Evolutionary conservation across 805 yeast species (phyloP).

Genomic region (Lipomyces japonicus): DNA sequence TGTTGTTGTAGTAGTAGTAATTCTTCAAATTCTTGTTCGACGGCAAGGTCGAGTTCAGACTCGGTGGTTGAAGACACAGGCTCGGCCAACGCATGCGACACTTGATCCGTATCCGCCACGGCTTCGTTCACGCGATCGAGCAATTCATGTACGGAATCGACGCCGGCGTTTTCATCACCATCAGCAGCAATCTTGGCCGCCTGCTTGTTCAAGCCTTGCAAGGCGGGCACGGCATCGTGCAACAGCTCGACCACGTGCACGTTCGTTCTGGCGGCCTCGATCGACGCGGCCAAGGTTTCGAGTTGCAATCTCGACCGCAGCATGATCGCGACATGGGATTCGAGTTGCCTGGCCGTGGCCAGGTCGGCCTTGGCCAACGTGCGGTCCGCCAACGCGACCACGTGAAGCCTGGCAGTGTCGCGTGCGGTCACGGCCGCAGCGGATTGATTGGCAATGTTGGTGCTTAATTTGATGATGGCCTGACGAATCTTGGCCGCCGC

Average conservation of each 20-base stretch:
- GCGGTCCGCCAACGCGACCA: constrained; percentile 3
- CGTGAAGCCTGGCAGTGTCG: constrained; percentile 1
- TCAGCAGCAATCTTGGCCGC: too few relatives aligned
- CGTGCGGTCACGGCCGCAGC: constrained; percentile 3
- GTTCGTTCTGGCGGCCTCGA: constrained; percentile 19
- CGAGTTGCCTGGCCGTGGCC: constrained; percentile 10
- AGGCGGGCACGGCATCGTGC: constrained; percentile 45
- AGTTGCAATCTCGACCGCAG: constrained; percentile 10
- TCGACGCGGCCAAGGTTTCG: constrained; percentile 10
- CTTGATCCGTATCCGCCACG: constrained; percentile 39
- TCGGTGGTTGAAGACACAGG: background rate
- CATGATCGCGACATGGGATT: constrained; percentile 1
- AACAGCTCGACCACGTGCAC: constrained; percentile 31
- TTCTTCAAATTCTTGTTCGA: background rate
- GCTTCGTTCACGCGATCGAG: constrained; percentile 44
- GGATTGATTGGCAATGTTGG: constrained; percentile 6
- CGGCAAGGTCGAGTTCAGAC: background rate
- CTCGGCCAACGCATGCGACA: constrained; percentile 23
- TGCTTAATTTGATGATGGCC: constrained; percentile 2
- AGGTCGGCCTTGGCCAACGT: constrained; percentile 15
- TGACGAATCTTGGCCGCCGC: constrained; percentile 13
- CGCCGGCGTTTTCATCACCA: too few relatives aligned
- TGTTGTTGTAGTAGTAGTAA: background rate
- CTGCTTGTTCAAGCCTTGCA: constrained; percentile 44
- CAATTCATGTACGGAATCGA: constrained; percentile 43